phyloP scores from a whole-genome alignment of 257 asterid genomes.

The Nyctanthes arbortristis region DNA sequence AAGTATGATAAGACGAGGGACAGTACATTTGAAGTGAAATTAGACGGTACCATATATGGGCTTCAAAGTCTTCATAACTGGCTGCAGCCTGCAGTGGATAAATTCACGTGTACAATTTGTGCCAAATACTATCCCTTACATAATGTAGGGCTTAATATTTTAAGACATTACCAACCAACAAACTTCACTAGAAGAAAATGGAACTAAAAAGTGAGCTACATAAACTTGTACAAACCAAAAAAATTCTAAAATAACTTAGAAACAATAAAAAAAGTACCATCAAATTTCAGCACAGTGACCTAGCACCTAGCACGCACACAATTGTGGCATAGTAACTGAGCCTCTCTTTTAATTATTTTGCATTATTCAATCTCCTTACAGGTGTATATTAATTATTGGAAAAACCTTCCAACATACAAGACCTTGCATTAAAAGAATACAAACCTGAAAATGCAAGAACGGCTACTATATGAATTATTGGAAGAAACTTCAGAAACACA shows the following conservation, averaged over 20 bases:
- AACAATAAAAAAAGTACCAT: not conserved
- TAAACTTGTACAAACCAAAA: not conserved
- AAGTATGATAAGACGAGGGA: not conserved
- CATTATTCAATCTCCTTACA: not conserved
- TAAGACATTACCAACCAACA: not conserved
- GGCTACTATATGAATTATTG: too few species aligned
- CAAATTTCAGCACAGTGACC: not conserved
- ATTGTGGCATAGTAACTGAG: not conserved
- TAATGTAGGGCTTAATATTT: not conserved
- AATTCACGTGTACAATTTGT: not conserved
- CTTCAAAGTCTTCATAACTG: not conserved
- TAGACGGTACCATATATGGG: not conserved
- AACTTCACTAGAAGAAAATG: not conserved
- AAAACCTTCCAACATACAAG: not conserved
- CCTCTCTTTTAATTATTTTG: too few species aligned
- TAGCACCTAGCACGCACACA: slow-evolving; percentile 1
- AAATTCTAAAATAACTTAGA: not conserved
- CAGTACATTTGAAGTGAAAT: not conserved
- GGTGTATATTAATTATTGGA: too few species aligned
- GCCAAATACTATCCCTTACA: not conserved
- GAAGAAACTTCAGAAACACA: not conserved
- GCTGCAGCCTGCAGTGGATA: not conserved
- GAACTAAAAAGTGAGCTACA: not conserved
- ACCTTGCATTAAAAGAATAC: too few species aligned
- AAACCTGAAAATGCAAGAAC: too few species aligned